Percentiles rank a stretch among this genome's conserved stretches.
Evolutionary conservation across 805 yeast species (phyloP).

Genomic region (Zygosaccharomyces bisporus): DNA sequence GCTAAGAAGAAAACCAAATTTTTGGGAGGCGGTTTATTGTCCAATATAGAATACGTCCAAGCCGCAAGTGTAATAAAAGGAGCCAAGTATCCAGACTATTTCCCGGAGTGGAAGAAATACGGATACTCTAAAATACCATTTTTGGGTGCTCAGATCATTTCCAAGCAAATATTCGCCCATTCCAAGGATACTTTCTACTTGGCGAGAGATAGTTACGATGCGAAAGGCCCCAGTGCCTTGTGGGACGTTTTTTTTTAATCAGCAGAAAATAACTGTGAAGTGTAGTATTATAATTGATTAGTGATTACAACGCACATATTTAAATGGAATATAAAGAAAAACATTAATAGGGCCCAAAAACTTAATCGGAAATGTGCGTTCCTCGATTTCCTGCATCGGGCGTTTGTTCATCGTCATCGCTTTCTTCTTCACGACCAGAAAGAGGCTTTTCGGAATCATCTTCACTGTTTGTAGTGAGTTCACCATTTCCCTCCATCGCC

Average conservation of each 20-base stretch:
- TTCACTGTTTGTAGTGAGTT: background rate
- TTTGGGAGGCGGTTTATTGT: constrained; percentile 31
- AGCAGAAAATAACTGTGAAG: background rate
- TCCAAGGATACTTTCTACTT: constrained; percentile 62
- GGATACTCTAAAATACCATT: constrained; percentile 77
- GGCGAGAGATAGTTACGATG: constrained; percentile 66
- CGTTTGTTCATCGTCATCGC: background rate
- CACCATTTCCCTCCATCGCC: background rate
- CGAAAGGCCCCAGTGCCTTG: constrained; percentile 74
- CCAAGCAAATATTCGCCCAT: constrained; percentile 77
- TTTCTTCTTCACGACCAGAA: background rate
- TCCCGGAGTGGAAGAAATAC: constrained; percentile 85
- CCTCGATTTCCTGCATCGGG: background rate
- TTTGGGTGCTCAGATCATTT: constrained; percentile 81
- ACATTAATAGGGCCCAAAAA: background rate
- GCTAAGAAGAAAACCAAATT: constrained; percentile 32
- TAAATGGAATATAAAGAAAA: background rate
- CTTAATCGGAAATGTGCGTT: background rate
- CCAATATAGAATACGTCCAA: constrained; percentile 46
- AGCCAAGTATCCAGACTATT: constrained; percentile 81
- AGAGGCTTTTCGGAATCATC: background rate
- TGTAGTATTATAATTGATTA: constrained; percentile 4
- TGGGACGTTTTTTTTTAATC: constrained; percentile 56
- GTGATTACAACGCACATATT: background rate
- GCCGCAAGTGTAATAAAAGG: constrained; percentile 73